Conservation (phyloP, 805 yeast genomes). For the Novakomyces olei region DNA sequence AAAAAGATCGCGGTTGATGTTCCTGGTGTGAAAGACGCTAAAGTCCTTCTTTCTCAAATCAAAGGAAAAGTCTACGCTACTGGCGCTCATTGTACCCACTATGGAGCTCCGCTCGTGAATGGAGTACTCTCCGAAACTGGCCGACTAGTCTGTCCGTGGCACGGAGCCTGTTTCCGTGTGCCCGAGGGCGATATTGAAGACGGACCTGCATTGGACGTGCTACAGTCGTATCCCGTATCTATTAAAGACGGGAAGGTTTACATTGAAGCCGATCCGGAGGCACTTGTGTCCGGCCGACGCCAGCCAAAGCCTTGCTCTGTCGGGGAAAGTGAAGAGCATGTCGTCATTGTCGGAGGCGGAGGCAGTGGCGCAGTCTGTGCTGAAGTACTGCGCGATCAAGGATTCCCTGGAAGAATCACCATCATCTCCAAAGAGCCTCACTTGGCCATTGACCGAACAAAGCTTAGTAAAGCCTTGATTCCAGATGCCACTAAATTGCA, state of each 20-base stretch:
- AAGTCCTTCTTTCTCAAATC: not conserved
- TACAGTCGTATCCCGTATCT: slow-evolving; percentile 3
- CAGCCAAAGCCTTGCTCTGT: slow-evolving; percentile 1
- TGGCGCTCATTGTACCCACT: slow-evolving; percentile 4
- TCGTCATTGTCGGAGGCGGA: slow-evolving; percentile 3
- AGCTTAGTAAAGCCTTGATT: slow-evolving; percentile 5
- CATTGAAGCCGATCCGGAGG: slow-evolving; percentile 1
- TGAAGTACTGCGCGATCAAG: slow-evolving; percentile 2
- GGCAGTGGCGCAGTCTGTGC: slow-evolving; percentile 4
- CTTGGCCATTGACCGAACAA: slow-evolving; percentile 5
- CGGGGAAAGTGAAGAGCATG: not conserved
- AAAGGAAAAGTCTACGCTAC: not conserved
- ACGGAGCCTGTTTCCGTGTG: slow-evolving; percentile 5
- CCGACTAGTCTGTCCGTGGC: slow-evolving; percentile 4
- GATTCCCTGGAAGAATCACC: slow-evolving; percentile 3
- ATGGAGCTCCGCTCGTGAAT: slow-evolving; percentile 6
- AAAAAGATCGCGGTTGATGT: no score
- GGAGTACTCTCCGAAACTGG: slow-evolving; percentile 4
- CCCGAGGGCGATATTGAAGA: slow-evolving; percentile 5
- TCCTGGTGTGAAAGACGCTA: no score
- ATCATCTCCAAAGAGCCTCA: slow-evolving; percentile 3
- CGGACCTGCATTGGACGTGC: slow-evolving; percentile 4
- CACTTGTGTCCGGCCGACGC: not conserved
- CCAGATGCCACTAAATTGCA: slow-evolving; percentile 3
- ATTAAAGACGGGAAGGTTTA: slow-evolving; percentile 3